A percentile compares a stretch with the other conserved stretches of the same genome.
Evolutionary conservation across 140 eudicot genomes (phyloP).

Genomic region (Flaveria floridana): DNA sequence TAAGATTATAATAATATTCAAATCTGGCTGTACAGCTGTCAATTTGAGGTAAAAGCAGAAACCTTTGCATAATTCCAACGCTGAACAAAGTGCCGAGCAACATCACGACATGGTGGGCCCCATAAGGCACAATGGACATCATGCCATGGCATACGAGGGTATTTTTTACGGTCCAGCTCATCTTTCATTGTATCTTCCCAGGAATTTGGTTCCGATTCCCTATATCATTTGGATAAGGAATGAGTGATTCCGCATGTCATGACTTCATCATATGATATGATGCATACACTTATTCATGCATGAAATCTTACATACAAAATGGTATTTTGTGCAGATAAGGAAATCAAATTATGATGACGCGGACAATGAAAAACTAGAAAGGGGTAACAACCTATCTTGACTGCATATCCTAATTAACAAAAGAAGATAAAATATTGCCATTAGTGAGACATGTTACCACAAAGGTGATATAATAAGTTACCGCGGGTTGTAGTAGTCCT

Average conservation of each 20-base stretch:
- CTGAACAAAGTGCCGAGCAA: constrained; percentile 47
- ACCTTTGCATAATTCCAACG: constrained; percentile 69
- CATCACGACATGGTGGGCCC: constrained; percentile 53
- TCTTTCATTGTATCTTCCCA: constrained; percentile 99
- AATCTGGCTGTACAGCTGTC: constrained; percentile 4
- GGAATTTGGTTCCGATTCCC: constrained; percentile 98
- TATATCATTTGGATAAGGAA: constrained; percentile 26
- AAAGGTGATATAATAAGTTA: constrained; percentile 31
- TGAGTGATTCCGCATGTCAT: constrained; percentile 8
- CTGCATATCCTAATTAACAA: background rate
- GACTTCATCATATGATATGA: constrained; percentile 14
- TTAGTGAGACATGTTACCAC: constrained; percentile 7
- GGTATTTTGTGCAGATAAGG: constrained; percentile 9
- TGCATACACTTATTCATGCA: constrained; percentile 4
- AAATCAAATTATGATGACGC: background rate
- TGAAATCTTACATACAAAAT: constrained; percentile 12
- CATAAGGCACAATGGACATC: constrained; percentile 88
- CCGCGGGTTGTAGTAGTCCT: constrained; percentile 97
- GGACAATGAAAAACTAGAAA: background rate
- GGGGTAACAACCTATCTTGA: background rate
- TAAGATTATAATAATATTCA: background rate
- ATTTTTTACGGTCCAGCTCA: constrained; percentile 71
- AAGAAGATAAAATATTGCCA: background rate
- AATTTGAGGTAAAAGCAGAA: constrained; percentile 18
- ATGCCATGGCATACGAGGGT: constrained; percentile 99